Percentiles rank a stretch among this genome's conserved stretches.
Evolutionary conservation across 805 yeast genomes (phyloP).

Genomic region (Candida anglica): DNA sequence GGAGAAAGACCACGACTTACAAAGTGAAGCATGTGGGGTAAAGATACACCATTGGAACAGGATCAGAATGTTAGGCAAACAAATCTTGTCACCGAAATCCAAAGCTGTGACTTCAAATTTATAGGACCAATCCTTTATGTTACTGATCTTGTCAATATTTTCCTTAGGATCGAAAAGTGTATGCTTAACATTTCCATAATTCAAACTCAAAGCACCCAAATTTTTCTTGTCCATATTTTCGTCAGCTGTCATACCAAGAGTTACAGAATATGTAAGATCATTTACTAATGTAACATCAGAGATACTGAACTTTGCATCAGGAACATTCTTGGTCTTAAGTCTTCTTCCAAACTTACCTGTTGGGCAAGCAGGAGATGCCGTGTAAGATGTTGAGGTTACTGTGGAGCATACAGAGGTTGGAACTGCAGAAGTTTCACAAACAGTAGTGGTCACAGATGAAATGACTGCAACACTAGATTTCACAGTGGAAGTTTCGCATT

Average conservation of each 20-base stretch:
- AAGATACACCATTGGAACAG: constrained; percentile 1
- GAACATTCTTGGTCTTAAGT: background rate
- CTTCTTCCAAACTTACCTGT: too few relatives aligned
- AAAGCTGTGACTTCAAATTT: background rate
- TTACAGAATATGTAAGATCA: background rate
- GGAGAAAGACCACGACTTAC: background rate
- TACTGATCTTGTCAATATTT: background rate
- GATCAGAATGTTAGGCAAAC: constrained; percentile 3
- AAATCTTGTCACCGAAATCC: constrained; percentile 1
- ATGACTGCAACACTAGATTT: too few relatives aligned
- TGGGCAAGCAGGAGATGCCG: too few relatives aligned
- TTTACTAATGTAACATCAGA: background rate
- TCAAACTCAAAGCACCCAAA: background rate
- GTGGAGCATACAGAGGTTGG: too few relatives aligned
- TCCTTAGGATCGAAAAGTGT: background rate
- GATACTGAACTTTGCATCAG: background rate
- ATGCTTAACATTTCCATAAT: background rate
- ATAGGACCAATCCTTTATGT: background rate
- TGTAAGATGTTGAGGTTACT: too few relatives aligned
- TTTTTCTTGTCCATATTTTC: background rate
- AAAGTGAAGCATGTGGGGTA: background rate
- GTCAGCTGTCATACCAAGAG: background rate
- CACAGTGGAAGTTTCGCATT: too few relatives aligned
- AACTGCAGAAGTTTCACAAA: too few relatives aligned
- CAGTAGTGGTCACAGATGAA: too few relatives aligned